A percentile compares a stretch with the other conserved stretches of the same genome.
These are phyloP conservation scores for Papiliotrema flavescens DNA, from an alignment of 1,284 basidiomycete species.

Conservation along the genomic window DNA sequence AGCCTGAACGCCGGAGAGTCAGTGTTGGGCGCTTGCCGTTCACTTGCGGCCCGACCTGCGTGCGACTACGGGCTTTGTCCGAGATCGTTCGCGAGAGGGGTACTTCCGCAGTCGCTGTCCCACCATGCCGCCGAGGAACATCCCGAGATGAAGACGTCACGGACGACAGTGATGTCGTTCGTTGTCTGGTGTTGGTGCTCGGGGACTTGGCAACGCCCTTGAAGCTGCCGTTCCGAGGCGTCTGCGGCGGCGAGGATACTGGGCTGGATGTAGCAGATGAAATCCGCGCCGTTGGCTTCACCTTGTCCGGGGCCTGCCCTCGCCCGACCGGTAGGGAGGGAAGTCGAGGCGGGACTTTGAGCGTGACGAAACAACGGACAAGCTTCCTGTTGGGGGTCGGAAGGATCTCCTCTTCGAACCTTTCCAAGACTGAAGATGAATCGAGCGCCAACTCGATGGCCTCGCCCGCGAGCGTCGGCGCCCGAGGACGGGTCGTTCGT, in stretches of 20 bases:
- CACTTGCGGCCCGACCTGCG: too few species aligned
- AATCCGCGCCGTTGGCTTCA: not conserved
- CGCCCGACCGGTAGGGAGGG: not conserved
- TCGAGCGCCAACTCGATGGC: conserved; percentile 20
- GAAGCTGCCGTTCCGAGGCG: too few species aligned
- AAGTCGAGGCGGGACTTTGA: conserved; percentile 18
- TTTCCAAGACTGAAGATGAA: not conserved
- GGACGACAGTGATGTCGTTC: not conserved
- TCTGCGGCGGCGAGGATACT: too few species aligned
- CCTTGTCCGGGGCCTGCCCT: not conserved
- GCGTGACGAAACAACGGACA: conserved; percentile 33
- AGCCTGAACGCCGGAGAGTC: too few species aligned
- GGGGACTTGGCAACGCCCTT: too few species aligned
- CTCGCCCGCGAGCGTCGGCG: conserved; percentile 43
- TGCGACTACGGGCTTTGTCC: not conserved
- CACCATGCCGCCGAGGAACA: not conserved
- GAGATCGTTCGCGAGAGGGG: not conserved
- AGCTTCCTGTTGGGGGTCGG: conserved; percentile 13
- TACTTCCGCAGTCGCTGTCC: not conserved
- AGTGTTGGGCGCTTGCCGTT: too few species aligned
- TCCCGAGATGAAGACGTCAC: not conserved
- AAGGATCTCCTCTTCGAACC: conserved; percentile 6
- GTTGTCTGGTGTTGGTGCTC: too few species aligned
- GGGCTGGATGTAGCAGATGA: not conserved
- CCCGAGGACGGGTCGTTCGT: conserved; percentile 20